Evolutionary conservation across 2,329 filamentous ascomycete species (phyloP), one percentile per base, ranked within the genome.

Genomic region (Rosellinia necatrix): DNA sequence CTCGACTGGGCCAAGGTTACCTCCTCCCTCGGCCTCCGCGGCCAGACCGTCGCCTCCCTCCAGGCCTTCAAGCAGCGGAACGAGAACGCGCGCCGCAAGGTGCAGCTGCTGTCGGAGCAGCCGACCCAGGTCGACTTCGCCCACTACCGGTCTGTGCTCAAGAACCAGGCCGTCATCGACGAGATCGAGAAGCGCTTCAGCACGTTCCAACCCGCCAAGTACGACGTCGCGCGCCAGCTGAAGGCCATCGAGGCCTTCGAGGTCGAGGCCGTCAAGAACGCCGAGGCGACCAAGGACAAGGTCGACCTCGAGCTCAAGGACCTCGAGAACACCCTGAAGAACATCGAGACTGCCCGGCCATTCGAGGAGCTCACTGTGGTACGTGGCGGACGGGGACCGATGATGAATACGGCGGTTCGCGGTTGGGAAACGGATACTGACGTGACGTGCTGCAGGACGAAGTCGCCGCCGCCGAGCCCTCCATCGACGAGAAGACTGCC

Each of bases 41-140:
- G 94, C 76, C 90, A 92, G 81, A 99, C 94, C 68, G 92, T 91
- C 68, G 80, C 88, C 71, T 89, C 93, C 61, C 91, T 99, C 61
- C 89, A 93, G 76, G 85, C 91, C 66, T 99, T 99, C 89, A 99
- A 99, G 87, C 94, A 96, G 87, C 92, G 94, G 81, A 97, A 97
- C 84, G 94, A 99, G 75, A 92, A 97, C 76, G 93, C 91, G 74
- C 92, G 93, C 79, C 93, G 94, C 82, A 93, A 93, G 81, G 84
- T 99, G 61, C 86, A 89, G 77, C 71, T 85, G 62, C 91, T 99
- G 57, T 87, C 85, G 63, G 91, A 96, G 78, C 87, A 89, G 75
- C 81, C 93, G 64, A 91, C 91, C 71, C 85, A 85, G 57, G 86
- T 99, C 79, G 92, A 99, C 84, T 97, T 99, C 80, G 77, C 85